Base-by-base conservation (phyloP, 2,329 filamentous ascomycete species). In the Aspergillus sojae region DNA sequence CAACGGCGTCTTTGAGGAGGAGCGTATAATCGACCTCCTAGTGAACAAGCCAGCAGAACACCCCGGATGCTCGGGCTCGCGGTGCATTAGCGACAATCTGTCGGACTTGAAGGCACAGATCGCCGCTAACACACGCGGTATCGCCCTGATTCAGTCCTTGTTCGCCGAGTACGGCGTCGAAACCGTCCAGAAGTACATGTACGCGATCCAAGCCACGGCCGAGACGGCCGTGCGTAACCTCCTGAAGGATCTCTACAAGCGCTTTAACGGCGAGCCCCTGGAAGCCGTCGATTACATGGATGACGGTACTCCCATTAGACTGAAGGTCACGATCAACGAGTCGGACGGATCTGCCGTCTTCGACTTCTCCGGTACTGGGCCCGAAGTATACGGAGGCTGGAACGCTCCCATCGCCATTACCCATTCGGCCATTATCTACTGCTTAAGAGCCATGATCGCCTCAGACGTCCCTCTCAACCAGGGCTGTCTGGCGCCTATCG, bases 101-200 rank as follows among this genome's bases (percentile, higher is more conserved):
- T 94, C 92, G 58, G 93, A 96, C 74, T 83, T 96, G 46, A 93
- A 94, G 76, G 93, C 93, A 0, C 92, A 96, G 74, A 89, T 95
- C 14, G 92, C 93, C 0, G 92, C 92, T 14, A 96, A 96, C 72
- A 90, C 93, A 70, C 93, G 93, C 70, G 93, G 93, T 10, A 94
- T 94, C 72, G 89, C 88, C 41, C 82, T 94, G 26, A 95, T 96
- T 68, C 86, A 85, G 57, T 84, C 85, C 0, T 81, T 95, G 1
- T 93, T 96, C 68, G 84, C 86, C 21, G 92, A 95, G 71, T 95
- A 94, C 69, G 89, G 89, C 19, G 88, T 92, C 69, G 83, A 88
- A 2, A 90, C 91, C 0, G 92, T 96, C 0, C 89, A 93, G 69
- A 90, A 91, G 72, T 94, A 94, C 77, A 95, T 96, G 92, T 83